Base-by-base conservation (phyloP, 768 basidiomycete genomes). In the Lentinula sp. region DNA sequence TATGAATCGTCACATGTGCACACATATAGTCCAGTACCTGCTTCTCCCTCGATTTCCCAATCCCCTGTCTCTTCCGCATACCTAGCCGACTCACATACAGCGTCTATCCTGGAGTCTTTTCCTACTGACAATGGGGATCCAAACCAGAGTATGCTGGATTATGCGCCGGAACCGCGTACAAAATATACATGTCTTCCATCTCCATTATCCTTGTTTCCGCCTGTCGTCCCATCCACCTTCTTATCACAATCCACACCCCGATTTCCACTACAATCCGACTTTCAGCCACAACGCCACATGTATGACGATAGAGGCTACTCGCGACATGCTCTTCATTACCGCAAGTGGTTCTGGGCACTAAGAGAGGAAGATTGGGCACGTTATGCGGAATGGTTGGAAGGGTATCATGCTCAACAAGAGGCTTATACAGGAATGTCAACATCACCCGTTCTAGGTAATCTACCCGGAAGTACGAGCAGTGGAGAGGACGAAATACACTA, bases 301-400 rank as follows among this genome's bases (percentile, higher is more conserved):
- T 84, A 83, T 64, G 67, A 69, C 5, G 77, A 89, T 62, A 87
- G 82, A 66, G 88, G 88, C 1, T 78, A 84, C 63, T 89, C 87
- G 11, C 80, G 81, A 16, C 81, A 79, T 61, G 82, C 84, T 1
- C 77, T 89, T 39, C 71, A 76, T 13, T 80, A 87, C 65, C 70
- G 82, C 64, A 89, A 87, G 67, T 81, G 73, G 69, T 79, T 89
- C 64, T 89, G 88, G 88, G 73, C 75, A 40, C 68, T 76, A 5
- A 82, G 85, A 18, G 78, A 82, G 60, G 82, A 81, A 52, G 76
- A 79, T 55, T 84, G 80, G 80, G 70, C 72, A 28, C 77, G 74
- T 43, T 75, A 75, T 67, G 67, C 68, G 46, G 64, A 66, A 11
- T 65, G 62, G 43, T 34, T 65, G 18, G 59, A 62, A 32, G 56